phyloP scores from a whole-genome alignment of 805 yeast genomes.

The Wickerhamiella nectarea region DNA sequence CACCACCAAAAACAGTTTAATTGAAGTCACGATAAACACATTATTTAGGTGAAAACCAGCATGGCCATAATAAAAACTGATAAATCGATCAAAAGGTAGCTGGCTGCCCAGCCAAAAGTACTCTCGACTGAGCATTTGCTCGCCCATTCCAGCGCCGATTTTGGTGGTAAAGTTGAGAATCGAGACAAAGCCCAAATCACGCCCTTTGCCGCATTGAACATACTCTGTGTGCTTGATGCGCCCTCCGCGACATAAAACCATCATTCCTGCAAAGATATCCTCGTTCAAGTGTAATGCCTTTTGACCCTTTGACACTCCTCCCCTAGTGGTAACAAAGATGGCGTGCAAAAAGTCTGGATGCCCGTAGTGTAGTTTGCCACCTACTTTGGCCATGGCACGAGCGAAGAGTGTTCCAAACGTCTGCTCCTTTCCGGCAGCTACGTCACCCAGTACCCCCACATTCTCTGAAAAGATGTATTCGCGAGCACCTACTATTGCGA shows the following conservation, averaged over 20 bases:
- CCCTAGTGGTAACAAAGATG: conserved; percentile 68
- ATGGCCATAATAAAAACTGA: conserved; percentile 72
- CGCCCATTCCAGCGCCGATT: conserved; percentile 87
- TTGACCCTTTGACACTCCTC: conserved; percentile 79
- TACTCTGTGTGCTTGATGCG: conserved; percentile 72
- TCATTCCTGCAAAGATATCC: conserved; percentile 80
- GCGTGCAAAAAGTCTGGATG: conserved; percentile 74
- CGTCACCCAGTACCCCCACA: conserved; percentile 68
- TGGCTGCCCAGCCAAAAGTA: conserved; percentile 68
- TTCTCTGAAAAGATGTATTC: conserved; percentile 76
- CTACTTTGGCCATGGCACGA: conserved; percentile 66
- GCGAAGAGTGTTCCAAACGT: conserved; percentile 78
- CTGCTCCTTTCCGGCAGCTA: conserved; percentile 81
- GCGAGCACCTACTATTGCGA: conserved; percentile 73
- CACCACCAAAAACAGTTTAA: conserved; percentile 47
- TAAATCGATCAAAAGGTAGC: conserved; percentile 61
- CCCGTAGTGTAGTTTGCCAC: conserved; percentile 75
- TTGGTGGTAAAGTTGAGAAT: conserved; percentile 70
- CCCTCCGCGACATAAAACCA: conserved; percentile 67
- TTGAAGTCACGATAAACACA: conserved; percentile 55
- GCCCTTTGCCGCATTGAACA: conserved; percentile 74
- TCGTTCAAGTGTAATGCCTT: conserved; percentile 72
- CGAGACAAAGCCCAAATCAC: conserved; percentile 75
- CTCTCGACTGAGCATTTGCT: conserved; percentile 71
- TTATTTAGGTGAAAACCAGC: conserved; percentile 79